Percentiles rank a stretch among this genome's conserved stretches.
These are phyloP conservation scores for Borovskyia barvae DNA, from an alignment of 208 protist genomes.

Conservation along the genomic window DNA sequence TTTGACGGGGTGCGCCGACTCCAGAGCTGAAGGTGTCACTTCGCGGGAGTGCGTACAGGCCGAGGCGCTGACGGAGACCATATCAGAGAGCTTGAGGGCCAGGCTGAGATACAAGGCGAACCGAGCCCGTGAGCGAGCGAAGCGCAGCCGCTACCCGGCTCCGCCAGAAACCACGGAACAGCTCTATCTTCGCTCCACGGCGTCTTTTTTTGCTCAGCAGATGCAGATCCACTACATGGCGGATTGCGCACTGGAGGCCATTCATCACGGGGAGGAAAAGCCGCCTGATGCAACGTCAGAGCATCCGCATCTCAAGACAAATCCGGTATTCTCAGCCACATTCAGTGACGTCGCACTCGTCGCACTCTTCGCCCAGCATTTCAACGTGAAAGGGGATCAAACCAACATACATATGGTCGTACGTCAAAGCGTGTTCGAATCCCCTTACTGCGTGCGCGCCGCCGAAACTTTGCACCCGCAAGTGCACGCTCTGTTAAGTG, in stretches of 20 bases:
- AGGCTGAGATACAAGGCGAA: constrained; percentile 48
- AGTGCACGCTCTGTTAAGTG: constrained; percentile 49
- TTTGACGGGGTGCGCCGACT: constrained; percentile 63
- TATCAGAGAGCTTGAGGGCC: constrained; percentile 48
- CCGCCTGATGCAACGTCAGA: not conserved
- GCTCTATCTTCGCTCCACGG: constrained; percentile 61
- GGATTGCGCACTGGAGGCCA: constrained; percentile 43
- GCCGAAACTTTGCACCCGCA: constrained; percentile 73
- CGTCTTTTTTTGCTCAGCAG: constrained; percentile 69
- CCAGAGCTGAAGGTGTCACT: constrained; percentile 47
- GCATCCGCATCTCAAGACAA: constrained; percentile 1
- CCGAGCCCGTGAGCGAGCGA: constrained; percentile 52
- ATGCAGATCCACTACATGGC: constrained; percentile 72
- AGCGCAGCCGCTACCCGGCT: constrained; percentile 53
- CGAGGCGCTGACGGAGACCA: constrained; percentile 70
- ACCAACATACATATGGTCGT: constrained; percentile 63
- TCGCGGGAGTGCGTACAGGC: constrained; percentile 85
- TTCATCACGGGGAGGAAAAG: not conserved
- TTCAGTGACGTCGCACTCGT: constrained; percentile 29
- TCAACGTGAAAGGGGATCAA: constrained; percentile 47
- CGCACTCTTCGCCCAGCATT: constrained; percentile 47
- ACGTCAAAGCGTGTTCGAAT: constrained; percentile 32
- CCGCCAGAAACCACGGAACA: constrained; percentile 62
- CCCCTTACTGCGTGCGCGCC: constrained; percentile 56
- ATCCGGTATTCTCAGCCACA: constrained; percentile 30